Evolutionary conservation across 371 early-diverging fungal species (phyloP).

Genomic region (Basidiobolus meristosporus): DNA sequence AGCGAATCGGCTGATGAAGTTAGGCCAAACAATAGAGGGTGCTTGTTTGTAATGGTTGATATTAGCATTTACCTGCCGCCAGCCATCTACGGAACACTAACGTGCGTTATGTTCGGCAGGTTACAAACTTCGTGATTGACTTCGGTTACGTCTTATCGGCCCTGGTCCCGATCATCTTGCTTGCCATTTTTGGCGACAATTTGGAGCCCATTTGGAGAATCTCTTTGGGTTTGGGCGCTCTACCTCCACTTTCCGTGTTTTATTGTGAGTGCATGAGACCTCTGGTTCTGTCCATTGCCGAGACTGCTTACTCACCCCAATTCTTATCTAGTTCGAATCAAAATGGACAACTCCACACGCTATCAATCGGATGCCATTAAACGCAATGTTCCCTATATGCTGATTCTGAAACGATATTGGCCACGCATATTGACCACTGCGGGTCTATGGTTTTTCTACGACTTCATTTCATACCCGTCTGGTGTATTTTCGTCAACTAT

Average conservation of each 20-base stretch:
- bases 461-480: conserved; percentile 31
- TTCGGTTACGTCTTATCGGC: conserved; percentile 32
- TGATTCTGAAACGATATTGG: conserved; percentile 36
- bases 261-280: conserved; percentile 12
- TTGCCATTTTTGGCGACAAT: conserved; percentile 15
- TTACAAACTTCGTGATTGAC: conserved; percentile 31
- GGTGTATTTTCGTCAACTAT: conserved; percentile 31
- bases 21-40: conserved; percentile 22
- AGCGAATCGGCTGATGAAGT: conserved; percentile 37
- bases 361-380: conserved; percentile 21
- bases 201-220: conserved; percentile 25
- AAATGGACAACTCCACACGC: conserved; percentile 28
- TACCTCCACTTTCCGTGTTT: conserved; percentile 32
- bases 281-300: too few species aligned
- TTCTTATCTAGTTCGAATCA: conserved; percentile 24
- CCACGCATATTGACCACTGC: conserved; percentile 25
- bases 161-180: conserved; percentile 24
- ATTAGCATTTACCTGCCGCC: too few species aligned
- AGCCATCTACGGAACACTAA: too few species aligned
- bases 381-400: conserved; percentile 30
- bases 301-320: too few species aligned
- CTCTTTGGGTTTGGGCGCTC: conserved; percentile 25
- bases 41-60: conserved; percentile 15
- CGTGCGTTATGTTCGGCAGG: too few species aligned
- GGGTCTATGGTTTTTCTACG: conserved; percentile 42